Evolutionary conservation across 1,284 basidiomycete species (phyloP).

Genomic region (Acaromyces ingoldii): DNA sequence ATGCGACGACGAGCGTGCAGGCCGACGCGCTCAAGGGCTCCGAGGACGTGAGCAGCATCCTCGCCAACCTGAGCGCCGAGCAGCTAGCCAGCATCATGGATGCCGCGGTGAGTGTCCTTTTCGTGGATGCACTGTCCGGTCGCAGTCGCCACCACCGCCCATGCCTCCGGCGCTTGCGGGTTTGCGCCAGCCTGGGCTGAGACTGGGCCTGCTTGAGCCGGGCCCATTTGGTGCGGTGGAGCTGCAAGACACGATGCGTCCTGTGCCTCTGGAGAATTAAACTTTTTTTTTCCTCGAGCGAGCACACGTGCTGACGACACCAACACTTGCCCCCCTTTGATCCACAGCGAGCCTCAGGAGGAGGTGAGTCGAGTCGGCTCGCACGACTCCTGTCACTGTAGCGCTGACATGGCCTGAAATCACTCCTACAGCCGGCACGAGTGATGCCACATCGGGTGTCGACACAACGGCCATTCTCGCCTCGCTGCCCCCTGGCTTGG

Average conservation of each 20-base stretch:
- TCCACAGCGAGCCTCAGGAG: conserved; percentile 18
- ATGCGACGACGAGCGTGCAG: conserved; percentile 11
- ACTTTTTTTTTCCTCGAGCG: no score
- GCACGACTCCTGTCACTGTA: no score
- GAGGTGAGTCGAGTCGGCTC: conserved; percentile 5
- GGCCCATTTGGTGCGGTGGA: no score
- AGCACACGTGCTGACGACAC: not conserved
- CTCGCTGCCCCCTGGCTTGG: conserved; percentile 21
- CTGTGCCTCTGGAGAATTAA: no score
- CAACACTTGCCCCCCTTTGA: not conserved
- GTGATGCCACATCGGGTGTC: not conserved
- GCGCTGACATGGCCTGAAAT: no score
- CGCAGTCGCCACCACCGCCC: no score
- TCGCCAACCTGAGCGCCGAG: conserved; percentile 38
- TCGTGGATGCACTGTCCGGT: no score
- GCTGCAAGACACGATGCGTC: no score
- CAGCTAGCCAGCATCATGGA: conserved; percentile 43
- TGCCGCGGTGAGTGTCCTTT: conserved; percentile 26
- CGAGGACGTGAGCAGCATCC: conserved; percentile 35
- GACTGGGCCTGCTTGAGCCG: no score
- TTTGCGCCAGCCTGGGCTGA: no score
- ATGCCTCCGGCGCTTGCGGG: no score
- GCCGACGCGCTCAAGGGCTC: conserved; percentile 20
- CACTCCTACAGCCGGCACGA: not conserved
- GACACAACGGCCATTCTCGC: conserved; percentile 12